Conservation (phyloP, 192 early-diverging fungal genomes). For the Entomortierella chlamydospora region DNA sequence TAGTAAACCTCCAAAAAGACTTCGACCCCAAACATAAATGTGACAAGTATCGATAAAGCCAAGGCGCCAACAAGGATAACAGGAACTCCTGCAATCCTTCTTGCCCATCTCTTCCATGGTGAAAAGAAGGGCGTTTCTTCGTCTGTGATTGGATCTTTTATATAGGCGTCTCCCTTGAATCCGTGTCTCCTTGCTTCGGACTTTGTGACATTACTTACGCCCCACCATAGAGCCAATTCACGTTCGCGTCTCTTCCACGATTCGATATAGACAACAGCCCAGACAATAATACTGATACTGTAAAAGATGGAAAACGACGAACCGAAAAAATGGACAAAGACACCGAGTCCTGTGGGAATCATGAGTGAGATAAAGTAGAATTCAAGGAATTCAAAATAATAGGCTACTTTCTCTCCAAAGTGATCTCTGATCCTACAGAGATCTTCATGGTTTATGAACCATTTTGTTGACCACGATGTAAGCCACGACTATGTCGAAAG, state of each 20-base stretch:
- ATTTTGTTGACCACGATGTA: slow-evolving; percentile 82
- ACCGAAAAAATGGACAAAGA: slow-evolving; percentile 63
- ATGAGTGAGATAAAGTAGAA: slow-evolving; percentile 85
- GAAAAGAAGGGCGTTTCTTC: slow-evolving; percentile 80
- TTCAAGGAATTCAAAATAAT: slow-evolving; percentile 95
- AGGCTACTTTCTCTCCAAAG: slow-evolving; percentile 89
- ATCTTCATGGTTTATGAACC: slow-evolving; percentile 78
- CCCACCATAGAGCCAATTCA: slow-evolving; percentile 83
- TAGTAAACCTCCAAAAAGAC: slow-evolving; percentile 86
- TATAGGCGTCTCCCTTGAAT: slow-evolving; percentile 72
- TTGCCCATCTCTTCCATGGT: slow-evolving; percentile 74
- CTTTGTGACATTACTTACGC: slow-evolving; percentile 67
- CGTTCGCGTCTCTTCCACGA: slow-evolving; percentile 84
- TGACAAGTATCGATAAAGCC: slow-evolving; percentile 69
- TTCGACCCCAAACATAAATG: slow-evolving; percentile 77
- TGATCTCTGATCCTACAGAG: slow-evolving; percentile 79
- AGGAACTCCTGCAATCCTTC: slow-evolving; percentile 65
- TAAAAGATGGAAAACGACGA: slow-evolving; percentile 72
- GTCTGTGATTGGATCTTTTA: slow-evolving; percentile 76
- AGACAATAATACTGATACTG: slow-evolving; percentile 71
- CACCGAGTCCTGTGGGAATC: slow-evolving; percentile 73
- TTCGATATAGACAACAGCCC: slow-evolving; percentile 79
- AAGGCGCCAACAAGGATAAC: slow-evolving; percentile 70
- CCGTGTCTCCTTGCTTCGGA: slow-evolving; percentile 72
- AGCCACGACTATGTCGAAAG: slow-evolving; percentile 73